Base-by-base conservation (phyloP, 148 eudicot species). In the Pharnaceum exiguum region DNA sequence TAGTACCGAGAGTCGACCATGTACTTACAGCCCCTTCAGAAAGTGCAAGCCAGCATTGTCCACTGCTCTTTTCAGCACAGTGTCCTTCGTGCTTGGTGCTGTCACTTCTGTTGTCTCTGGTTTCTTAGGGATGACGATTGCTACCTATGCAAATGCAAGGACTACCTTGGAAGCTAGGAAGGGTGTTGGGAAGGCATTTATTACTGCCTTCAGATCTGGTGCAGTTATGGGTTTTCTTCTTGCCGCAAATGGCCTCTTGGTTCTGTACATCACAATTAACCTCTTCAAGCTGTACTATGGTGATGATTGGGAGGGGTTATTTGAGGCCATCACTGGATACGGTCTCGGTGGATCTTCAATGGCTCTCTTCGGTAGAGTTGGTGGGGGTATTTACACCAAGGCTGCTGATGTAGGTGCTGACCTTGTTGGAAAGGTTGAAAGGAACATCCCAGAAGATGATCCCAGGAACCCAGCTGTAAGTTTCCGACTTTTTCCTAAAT, bases 151-250 rank as follows among this genome's bases (percentile, higher is more conserved):
- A 32, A 89, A 89, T 71, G 97, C 97, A 12, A 66, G 98, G 45
- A 91, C 98, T 26, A 91, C 98, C 26, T 67, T 91, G 46, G 96
- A 87, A 71, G 98, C 98, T 53, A 86, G 98, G 62, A 91, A 87
- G 75, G 96, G 98, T 46, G 96, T 85, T 37, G 89, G 94, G 4
- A 85, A 89, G 70, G 96, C 94, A 26, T 89, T 89, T 47, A 85
- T 85, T 54, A 51, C 44, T 66, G 96, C 96, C 16, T 89, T 89
- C 59, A 79, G 96, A 67, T 91, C 97, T 27, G 97, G 97, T 42
- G 93, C 97, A 12, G 97, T 91, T 63, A 91, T 91, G 91, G 95
- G 95, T 23, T 86, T 86, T 73, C 93, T 89, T 57, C 96, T 89
- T 67, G 89, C 96, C 57, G 96, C 96, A 31, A 89, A 83, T 73